These are phyloP conservation scores for Whalleya microplaca DNA, from an alignment of 2,329 filamentous ascomycete species.

Conservation along the genomic window DNA sequence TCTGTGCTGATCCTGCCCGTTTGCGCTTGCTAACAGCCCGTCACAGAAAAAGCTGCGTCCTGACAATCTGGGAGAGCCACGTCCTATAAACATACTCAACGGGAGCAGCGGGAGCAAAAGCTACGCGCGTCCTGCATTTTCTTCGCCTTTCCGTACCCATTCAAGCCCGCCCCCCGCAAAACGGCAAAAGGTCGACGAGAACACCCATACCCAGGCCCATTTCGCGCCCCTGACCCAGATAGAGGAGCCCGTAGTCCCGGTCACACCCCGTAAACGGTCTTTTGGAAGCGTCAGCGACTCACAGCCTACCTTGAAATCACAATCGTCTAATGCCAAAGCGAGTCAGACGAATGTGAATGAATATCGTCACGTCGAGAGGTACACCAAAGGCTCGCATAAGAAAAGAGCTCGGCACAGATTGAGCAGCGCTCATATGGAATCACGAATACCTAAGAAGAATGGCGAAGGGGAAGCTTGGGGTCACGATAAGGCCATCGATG, in stretches of 20 bases:
- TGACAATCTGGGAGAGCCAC: conserved; percentile 12
- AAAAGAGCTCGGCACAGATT: conserved; percentile 6
- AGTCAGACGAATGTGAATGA: conserved; percentile 13
- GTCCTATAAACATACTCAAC: conserved; percentile 30
- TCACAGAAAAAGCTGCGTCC: conserved; percentile 3
- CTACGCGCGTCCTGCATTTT: conserved; percentile 8
- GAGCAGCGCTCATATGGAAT: neutral
- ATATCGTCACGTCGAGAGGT: conserved; percentile 10
- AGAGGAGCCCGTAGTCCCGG: neutral
- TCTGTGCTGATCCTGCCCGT: neutral
- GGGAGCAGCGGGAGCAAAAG: conserved; percentile 19
- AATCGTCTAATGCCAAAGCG: conserved; percentile 15
- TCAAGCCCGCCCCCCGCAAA: conserved; percentile 25
- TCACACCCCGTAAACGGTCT: conserved; percentile 26
- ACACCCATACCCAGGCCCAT: conserved; percentile 17
- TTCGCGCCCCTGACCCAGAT: conserved; percentile 6
- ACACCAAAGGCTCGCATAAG: neutral
- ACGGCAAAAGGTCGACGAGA: conserved; percentile 25
- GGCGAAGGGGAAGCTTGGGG: neutral
- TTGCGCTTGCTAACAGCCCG: conserved; percentile 5
- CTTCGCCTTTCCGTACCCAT: conserved; percentile 1
- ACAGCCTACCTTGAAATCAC: conserved; percentile 18
- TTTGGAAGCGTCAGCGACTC: conserved; percentile 25
- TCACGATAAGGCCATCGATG: neutral
- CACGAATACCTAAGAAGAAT: neutral